Evolutionary conservation across 345 rosid genomes (phyloP).

Genomic region (Euphorbia peplus): DNA sequence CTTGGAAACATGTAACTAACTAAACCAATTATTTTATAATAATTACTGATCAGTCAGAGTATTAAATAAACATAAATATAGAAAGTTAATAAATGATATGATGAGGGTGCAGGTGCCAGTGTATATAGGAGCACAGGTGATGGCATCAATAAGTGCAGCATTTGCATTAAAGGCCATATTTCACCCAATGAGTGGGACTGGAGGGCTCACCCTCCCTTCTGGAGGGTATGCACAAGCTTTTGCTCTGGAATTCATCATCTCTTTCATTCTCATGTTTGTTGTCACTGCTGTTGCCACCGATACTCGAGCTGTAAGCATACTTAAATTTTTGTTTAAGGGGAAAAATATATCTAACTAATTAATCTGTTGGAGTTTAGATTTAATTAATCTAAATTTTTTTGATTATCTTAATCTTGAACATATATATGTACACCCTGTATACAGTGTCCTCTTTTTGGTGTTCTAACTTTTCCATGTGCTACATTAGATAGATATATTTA

Average conservation of each 20-base stretch:
- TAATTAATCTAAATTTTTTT: too few species aligned
- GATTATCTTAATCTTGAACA: too few species aligned
- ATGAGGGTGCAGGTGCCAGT: slow-evolving; percentile 52
- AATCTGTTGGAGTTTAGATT: too few species aligned
- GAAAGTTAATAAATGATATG: too few species aligned
- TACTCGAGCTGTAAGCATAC: slow-evolving; percentile 93
- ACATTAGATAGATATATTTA: too few species aligned
- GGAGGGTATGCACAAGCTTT: slow-evolving; percentile 61
- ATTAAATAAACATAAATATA: too few species aligned
- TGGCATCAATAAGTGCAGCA: slow-evolving; percentile 71
- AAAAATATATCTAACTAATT: too few species aligned
- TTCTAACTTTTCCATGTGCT: neutral
- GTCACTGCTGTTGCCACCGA: slow-evolving; percentile 93
- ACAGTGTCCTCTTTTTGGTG: too few species aligned
- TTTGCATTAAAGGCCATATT: slow-evolving; percentile 64
- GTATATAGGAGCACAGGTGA: slow-evolving; percentile 65
- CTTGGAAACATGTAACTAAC: slow-evolving; percentile 83
- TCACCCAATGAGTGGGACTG: slow-evolving; percentile 70
- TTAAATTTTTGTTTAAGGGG: too few species aligned
- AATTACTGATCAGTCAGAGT: too few species aligned
- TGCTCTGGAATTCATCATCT: slow-evolving; percentile 76
- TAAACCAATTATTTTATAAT: too few species aligned
- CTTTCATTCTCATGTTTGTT: slow-evolving; percentile 90
- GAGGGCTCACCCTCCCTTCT: slow-evolving; percentile 66
- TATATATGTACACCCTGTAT: too few species aligned